A percentile compares a stretch with the other conserved stretches of the same genome.
These are phyloP conservation scores for Inga leiocalycina DNA, from an alignment of 306 rosid genomes.

Conservation along the genomic window DNA sequence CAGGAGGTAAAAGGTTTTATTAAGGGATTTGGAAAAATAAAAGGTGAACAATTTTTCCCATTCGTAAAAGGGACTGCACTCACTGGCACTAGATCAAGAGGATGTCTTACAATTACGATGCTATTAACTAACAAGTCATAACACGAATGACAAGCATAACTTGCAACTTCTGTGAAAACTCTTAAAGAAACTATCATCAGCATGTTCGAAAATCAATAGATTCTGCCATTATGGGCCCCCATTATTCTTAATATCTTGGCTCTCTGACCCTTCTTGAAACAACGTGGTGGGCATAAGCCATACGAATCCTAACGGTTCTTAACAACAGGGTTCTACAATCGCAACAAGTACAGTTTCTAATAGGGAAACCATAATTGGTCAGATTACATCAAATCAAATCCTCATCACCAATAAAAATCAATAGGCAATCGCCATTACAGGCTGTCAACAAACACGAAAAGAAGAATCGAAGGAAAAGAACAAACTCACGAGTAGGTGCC, in stretches of 20 bases:
- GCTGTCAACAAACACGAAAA: background rate
- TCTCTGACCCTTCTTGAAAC: background rate
- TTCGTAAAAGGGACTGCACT: background rate
- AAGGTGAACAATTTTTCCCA: background rate
- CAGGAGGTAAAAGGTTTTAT: background rate
- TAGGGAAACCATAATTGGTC: background rate
- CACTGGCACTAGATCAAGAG: background rate
- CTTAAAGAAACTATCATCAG: background rate
- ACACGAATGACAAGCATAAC: background rate
- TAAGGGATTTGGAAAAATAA: background rate
- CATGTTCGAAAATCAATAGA: background rate
- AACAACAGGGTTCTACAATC: background rate
- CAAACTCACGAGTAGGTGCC: constrained; percentile 57
- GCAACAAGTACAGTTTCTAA: background rate
- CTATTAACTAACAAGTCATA: background rate
- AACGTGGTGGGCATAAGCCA: background rate
- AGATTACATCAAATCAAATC: background rate
- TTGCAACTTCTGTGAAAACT: background rate
- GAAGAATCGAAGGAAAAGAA: background rate
- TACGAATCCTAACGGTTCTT: background rate
- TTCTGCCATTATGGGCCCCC: background rate
- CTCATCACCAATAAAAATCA: background rate
- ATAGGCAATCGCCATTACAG: background rate
- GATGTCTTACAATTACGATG: background rate
- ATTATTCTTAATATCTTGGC: background rate